Percentiles rank a stretch among this genome's conserved stretches.
phyloP scores from a whole-genome alignment of 768 basidiomycete species.

The Cyclocybe cylindracea region DNA sequence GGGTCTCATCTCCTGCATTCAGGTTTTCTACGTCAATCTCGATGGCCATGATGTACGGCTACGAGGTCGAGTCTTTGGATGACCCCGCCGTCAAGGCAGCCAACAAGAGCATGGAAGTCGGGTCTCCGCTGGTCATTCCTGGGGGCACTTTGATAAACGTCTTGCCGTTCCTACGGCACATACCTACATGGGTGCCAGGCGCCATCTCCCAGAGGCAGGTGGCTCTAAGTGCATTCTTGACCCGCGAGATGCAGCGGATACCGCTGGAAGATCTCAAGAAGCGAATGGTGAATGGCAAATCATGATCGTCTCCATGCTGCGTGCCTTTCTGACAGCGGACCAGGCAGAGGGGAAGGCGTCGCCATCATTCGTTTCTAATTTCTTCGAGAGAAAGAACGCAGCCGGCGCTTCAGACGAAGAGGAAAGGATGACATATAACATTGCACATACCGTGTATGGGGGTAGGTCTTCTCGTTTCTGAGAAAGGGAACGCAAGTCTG shows the following conservation, averaged over 20 bases:
- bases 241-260: conserved; percentile 1
- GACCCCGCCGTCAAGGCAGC: conserved; percentile 8
- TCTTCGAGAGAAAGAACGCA: conserved; percentile 8
- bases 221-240: neutral
- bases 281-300: neutral
- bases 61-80: conserved; percentile 8
- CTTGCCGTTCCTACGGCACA: conserved; percentile 6
- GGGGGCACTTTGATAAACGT: conserved; percentile 11
- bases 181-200: conserved; percentile 15
- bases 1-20: neutral
- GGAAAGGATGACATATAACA: conserved; percentile 3
- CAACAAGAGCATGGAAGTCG: conserved; percentile 6
- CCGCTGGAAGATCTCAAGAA: conserved; percentile 10
- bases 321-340: neutral
- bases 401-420: conserved; percentile 5
- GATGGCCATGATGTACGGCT: conserved; percentile 13
- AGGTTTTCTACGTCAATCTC: conserved; percentile 9
- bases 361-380: conserved; percentile 12
- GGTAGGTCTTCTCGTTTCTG: conserved; percentile 1
- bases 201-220: conserved; percentile 3
- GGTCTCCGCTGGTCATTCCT: conserved; percentile 3
- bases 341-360: conserved; percentile 12
- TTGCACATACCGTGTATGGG: conserved; percentile 13
- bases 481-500: neutral
- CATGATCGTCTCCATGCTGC: neutral